A percentile compares a stretch with the other conserved stretches of the same genome.
phyloP scores from a whole-genome alignment of 2,329 filamentous ascomycete genomes.

The Fusarium nygamai region DNA sequence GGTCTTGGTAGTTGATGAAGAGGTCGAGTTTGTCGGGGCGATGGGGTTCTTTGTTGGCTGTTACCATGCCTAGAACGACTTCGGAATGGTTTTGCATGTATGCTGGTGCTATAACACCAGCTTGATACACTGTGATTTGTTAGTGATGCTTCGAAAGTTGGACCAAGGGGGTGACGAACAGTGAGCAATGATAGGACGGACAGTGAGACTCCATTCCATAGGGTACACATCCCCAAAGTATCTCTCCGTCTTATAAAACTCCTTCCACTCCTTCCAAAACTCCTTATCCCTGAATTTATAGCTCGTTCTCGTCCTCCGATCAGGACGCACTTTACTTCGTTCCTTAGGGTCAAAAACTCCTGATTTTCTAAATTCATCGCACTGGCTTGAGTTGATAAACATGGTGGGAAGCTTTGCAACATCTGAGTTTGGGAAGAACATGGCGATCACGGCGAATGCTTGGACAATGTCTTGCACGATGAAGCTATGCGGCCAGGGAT shows the following conservation, averaged over 20 bases:
- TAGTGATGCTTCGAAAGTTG: not conserved
- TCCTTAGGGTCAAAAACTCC: conserved; percentile 35
- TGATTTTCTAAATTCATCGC: conserved; percentile 27
- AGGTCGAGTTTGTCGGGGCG: conserved; percentile 41
- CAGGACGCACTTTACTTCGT: conserved; percentile 32
- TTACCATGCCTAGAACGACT: conserved; percentile 34
- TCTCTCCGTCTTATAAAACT: conserved; percentile 9
- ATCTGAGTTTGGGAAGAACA: conserved; percentile 41
- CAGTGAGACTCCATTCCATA: conserved; percentile 42
- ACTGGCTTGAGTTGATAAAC: conserved; percentile 31
- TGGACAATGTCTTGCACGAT: conserved; percentile 39
- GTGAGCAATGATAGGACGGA: conserved; percentile 41
- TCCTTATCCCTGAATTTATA: conserved; percentile 32
- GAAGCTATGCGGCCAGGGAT: conserved; percentile 42
- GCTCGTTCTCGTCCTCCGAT: conserved; percentile 38
- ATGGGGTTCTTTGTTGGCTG: conserved; percentile 39
- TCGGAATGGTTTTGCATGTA: conserved; percentile 32
- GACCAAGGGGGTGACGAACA: conserved; percentile 5
- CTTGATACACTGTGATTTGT: conserved; percentile 39
- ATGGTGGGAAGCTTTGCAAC: conserved; percentile 16
- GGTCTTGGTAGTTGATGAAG: conserved; percentile 45
- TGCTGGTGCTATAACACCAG: conserved; percentile 38
- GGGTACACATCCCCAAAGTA: conserved; percentile 39
- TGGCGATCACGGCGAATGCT: conserved; percentile 39
- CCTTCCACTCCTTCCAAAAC: conserved; percentile 41